phyloP scores from a whole-genome alignment of 352 stramenopile species.

The Globisporangium takayamanum region DNA sequence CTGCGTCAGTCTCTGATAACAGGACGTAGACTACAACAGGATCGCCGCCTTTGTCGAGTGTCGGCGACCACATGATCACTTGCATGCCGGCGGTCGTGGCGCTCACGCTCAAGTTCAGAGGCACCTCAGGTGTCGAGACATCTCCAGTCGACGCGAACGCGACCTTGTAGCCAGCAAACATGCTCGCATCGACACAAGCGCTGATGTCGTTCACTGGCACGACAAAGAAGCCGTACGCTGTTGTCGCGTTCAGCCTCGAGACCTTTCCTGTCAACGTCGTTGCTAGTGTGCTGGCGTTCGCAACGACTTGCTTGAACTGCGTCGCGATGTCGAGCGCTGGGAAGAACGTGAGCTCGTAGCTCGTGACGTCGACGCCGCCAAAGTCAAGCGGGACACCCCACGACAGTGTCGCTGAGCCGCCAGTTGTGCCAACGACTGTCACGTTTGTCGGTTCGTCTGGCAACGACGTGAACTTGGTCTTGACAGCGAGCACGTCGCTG shows the following conservation, averaged over 20 bases:
- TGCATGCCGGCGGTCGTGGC: slow-evolving; percentile 38
- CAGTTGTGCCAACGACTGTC: slow-evolving; percentile 19
- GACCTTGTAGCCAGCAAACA: slow-evolving; percentile 21
- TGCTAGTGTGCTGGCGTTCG: slow-evolving; percentile 16
- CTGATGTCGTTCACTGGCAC: slow-evolving; percentile 48
- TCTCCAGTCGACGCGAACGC: slow-evolving; percentile 29
- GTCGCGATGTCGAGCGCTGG: slow-evolving; percentile 19
- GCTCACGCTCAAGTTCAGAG: slow-evolving; percentile 22
- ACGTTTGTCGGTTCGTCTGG: slow-evolving; percentile 33
- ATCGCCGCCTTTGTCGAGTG: slow-evolving; percentile 34
- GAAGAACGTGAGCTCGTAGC: slow-evolving; percentile 43
- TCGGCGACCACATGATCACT: slow-evolving; percentile 28
- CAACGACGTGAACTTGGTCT: slow-evolving; percentile 36
- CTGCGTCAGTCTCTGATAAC: slow-evolving; percentile 15
- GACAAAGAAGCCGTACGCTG: slow-evolving; percentile 49
- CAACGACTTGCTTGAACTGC: slow-evolving; percentile 31
- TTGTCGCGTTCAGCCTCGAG: slow-evolving; percentile 34
- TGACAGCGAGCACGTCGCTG: slow-evolving; percentile 24
- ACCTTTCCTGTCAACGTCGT: slow-evolving; percentile 28
- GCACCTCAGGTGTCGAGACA: slow-evolving; percentile 27
- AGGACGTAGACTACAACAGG: slow-evolving; percentile 28
- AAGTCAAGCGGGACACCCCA: slow-evolving; percentile 47
- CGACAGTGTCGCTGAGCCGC: slow-evolving; percentile 30
- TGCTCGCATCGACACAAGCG: slow-evolving; percentile 25
- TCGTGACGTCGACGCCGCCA: slow-evolving; percentile 41